Evolutionary conservation across 371 early-diverging fungal species (phyloP), one percentile per base, ranked within the genome.

Genomic region (Apophysomyces sp.): DNA sequence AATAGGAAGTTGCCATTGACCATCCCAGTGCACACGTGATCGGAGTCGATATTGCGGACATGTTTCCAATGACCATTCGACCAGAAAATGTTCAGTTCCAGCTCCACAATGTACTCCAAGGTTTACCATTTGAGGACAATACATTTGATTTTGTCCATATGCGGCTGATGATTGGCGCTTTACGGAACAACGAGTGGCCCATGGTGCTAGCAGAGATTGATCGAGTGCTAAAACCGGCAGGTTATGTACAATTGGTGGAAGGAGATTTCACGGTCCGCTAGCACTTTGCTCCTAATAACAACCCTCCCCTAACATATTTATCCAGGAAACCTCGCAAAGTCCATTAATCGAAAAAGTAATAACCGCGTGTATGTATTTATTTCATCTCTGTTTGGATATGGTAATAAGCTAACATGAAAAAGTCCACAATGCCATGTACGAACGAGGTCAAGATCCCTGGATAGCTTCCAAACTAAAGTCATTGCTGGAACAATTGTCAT

Each of bases 1-100:
- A 44, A 44, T 54, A 77, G 68, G 88, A 87, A 71, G 80, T 87
- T 82, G 82, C 85, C 3, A 74, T 76, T 30, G 83, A 86, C 11
- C 75, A 78, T 68, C 85, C 86, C 27, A 72, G 74, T 15, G 74
- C 78, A 12, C 65, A 77, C 13, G 61, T 87, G 32, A 73, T 68
- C n/a, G 88, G 88, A 9, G 58, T 85, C 16, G 86, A 87, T 60
- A 77, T 85, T 64, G 58, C 75, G 4, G 74, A 73, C 39, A 73
- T 79, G 74, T 77, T 82, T 55, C 77, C 78, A 7, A 63, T 70
- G 5, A 64, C 71, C n/a, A 77, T 77, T 31, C 65, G 77, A 63
- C 81, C 83, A 18, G 71, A 74, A 21, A 83, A 83, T 39, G 76
- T 73, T 1, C 60, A 60, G 34, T 83, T 83, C 52, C 60, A 74